These are phyloP conservation scores for Scolecobasidium constrictum DNA, from an alignment of 2,329 filamentous ascomycete genomes.

Conservation along the genomic window DNA sequence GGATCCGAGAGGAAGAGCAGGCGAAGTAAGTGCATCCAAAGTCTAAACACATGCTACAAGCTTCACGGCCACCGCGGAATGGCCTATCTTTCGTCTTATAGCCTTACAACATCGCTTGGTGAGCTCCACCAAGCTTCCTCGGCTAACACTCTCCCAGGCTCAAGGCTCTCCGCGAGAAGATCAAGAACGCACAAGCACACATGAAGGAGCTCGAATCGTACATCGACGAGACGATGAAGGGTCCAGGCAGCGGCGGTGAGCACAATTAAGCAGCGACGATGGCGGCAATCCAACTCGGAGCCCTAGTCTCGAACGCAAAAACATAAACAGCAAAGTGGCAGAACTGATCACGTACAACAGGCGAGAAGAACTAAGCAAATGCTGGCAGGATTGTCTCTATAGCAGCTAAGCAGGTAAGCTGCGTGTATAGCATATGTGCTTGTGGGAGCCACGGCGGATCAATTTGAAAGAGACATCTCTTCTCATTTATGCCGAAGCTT, in stretches of 20 bases:
- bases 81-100: no score
- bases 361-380: background rate
- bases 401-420: background rate
- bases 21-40: conserved; percentile 67
- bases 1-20: conserved; percentile 78
- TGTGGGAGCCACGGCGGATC: background rate
- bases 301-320: no score
- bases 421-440: background rate
- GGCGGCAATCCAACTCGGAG: background rate
- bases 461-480: background rate
- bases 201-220: conserved; percentile 8
- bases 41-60: no score
- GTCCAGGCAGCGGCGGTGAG: background rate
- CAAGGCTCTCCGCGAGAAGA: background rate
- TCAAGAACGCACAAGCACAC: conserved; percentile 5
- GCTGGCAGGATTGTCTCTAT: background rate
- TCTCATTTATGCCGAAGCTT: background rate
- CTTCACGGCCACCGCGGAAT: no score
- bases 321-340: background rate
- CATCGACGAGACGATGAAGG: conserved; percentile 1
- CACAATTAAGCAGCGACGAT: no score
- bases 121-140: no score
- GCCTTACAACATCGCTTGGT: no score
- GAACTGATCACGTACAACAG: background rate
- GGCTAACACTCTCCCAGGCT: conserved; percentile 1